Evolutionary conservation across 2,329 filamentous ascomycete species (phyloP), one percentile per base, ranked within the genome.

Genomic region (Thelonectria olida): DNA sequence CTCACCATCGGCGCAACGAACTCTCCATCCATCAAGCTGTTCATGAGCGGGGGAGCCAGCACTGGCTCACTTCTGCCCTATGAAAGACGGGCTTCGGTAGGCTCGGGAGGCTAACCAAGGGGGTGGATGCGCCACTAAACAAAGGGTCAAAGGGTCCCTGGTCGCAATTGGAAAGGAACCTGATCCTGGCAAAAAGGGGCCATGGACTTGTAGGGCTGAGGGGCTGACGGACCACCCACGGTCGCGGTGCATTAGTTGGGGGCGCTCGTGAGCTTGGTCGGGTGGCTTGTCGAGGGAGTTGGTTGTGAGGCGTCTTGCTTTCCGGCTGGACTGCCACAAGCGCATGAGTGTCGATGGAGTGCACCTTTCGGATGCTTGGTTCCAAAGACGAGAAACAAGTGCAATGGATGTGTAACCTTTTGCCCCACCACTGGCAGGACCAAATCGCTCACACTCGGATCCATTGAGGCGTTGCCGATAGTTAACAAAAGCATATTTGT

Each of bases 201-300:
- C n/a, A n/a, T 42, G 45, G 57, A 44, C 51, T 49, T 59, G 57
- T 55, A 47, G 51, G 53, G 53, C 53, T 55, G 57, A 60, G 38
- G 51, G 36, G 57, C 44, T 19, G 52, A 36, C 52, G 44, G 52
- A 36, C 42, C 34, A 27, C 44, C 19, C 12, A 31, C 27, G 27
- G 39, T 20, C 10, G 41, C 19, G 28, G 41, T 54, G 50, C 50
- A 44, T 23, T 23, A 36, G 28, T 13, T 27, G 25, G 25, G 51
- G 27, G 19, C 39, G 25, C 23, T 39, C 22, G 22, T 13, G 36
- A 7, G 28, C 36, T 19, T 17, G 17, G 36, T 39, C 17, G 17
- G 36, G 36, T 39, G 17, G 36, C 36, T 39, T 39, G 17, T 39
- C 17, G 36, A 15, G 36, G 10, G 36, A 39, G 5, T n/a, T 31